These are phyloP conservation scores for Santalum album DNA, from an alignment of 164 flowering plant genomes.

Conservation along the genomic window DNA sequence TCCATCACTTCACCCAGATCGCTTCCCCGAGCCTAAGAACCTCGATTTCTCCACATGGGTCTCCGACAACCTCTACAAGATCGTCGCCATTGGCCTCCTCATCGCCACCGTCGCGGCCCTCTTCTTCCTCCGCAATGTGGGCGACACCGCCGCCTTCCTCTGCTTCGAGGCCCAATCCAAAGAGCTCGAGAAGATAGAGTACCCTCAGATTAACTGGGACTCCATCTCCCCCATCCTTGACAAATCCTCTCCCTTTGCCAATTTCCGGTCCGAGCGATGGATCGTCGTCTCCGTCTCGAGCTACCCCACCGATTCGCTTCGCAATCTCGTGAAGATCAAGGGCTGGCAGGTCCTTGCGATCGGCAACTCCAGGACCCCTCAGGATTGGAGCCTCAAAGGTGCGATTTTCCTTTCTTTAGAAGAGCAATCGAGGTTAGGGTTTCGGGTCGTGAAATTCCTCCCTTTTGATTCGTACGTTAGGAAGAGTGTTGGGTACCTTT, in stretches of 20 bases:
- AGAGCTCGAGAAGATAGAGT: conserved; percentile 25
- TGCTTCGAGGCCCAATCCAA: conserved; percentile 47
- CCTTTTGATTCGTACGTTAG: conserved; percentile 88
- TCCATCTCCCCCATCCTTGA: conserved; percentile 39
- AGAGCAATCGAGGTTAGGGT: conserved; percentile 66
- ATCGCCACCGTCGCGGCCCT: conserved; percentile 55
- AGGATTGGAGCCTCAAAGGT: conserved; percentile 85
- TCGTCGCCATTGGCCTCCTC: conserved; percentile 34
- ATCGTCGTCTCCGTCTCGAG: conserved; percentile 71
- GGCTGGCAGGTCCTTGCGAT: conserved; percentile 95
- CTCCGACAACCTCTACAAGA: conserved; percentile 65
- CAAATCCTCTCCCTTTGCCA: conserved; percentile 41
- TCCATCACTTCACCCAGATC: conserved; percentile 16
- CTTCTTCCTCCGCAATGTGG: conserved; percentile 67
- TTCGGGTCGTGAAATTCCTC: conserved; percentile 59
- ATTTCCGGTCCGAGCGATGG: conserved; percentile 77
- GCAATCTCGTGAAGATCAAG: conserved; percentile 45
- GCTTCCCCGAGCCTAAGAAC: conserved; percentile 38
- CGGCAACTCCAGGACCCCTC: conserved; percentile 69
- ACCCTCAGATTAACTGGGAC: conserved; percentile 50
- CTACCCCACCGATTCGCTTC: conserved; percentile 57
- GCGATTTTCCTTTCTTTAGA: conserved; percentile 77
- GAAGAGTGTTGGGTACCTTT: conserved; percentile 81
- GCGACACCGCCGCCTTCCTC: conserved; percentile 61
- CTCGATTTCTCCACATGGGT: conserved; percentile 82